phyloP scores from a whole-genome alignment of 352 stramenopile species.

The Aphanomyces euteiches region DNA sequence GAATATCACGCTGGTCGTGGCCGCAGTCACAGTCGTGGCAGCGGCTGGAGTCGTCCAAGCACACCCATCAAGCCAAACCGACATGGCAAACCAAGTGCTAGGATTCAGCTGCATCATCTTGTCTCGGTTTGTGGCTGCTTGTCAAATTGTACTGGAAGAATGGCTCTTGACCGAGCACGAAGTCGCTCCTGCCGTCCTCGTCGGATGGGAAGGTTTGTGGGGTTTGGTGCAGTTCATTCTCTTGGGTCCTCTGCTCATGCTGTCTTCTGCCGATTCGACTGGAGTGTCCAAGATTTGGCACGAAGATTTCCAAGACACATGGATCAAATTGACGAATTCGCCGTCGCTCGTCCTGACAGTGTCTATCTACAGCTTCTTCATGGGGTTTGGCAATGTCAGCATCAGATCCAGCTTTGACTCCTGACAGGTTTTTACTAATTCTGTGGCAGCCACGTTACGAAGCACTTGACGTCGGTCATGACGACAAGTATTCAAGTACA shows the following conservation, averaged over 20 bases:
- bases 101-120: conserved; percentile 38
- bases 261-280: conserved; percentile 29
- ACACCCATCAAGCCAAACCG: neutral
- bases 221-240: conserved; percentile 34
- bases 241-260: conserved; percentile 13
- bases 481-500: conserved; percentile 21
- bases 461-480: conserved; percentile 28
- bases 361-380: conserved; percentile 52
- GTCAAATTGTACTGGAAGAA: conserved; percentile 46
- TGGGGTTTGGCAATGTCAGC: conserved; percentile 63
- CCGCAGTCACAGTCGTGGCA: conserved; percentile 8
- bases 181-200: conserved; percentile 38
- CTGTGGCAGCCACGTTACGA: conserved; percentile 27
- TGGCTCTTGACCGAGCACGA: conserved; percentile 35
- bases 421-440: conserved; percentile 32
- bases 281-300: conserved; percentile 66
- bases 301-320: conserved; percentile 73
- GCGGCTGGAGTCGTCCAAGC: conserved; percentile 32
- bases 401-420: too few species aligned
- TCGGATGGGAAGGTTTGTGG: conserved; percentile 45
- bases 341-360: conserved; percentile 53
- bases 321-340: conserved; percentile 67
- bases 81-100: conserved; percentile 6
- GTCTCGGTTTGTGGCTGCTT: conserved; percentile 39
- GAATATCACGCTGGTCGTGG: conserved; percentile 10